phyloP scores from a whole-genome alignment of 2,329 filamentous ascomycete species.

The Botrytis squamosa region DNA sequence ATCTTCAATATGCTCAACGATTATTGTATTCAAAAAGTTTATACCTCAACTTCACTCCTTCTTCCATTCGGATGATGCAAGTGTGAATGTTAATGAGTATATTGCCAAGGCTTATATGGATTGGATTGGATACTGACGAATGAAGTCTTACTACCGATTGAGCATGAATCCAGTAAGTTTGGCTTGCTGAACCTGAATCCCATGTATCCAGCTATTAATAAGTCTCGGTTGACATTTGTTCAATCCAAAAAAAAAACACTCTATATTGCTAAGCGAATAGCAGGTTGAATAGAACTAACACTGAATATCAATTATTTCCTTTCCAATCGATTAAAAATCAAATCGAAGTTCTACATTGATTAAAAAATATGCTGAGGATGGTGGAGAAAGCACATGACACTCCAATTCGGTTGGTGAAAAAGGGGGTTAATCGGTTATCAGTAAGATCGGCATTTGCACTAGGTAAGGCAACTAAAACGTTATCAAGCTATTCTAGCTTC shows the following conservation, averaged over 20 bases:
- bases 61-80: too few species aligned
- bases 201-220: too few species aligned
- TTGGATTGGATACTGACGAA: too few species aligned
- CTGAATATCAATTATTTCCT: not conserved
- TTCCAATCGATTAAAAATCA: rapidly evolving
- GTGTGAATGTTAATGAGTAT: not conserved
- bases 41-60: not conserved
- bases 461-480: not conserved
- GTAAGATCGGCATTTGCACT: not conserved
- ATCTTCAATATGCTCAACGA: not conserved
- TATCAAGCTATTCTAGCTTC: not conserved
- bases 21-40: not conserved
- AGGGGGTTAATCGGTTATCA: not conserved
- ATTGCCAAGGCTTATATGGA: not conserved
- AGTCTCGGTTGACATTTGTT: not conserved
- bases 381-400: not conserved
- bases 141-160: not conserved
- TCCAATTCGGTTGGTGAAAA: not conserved
- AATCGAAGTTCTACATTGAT: not conserved
- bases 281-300: not conserved
- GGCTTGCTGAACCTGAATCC: too few species aligned
- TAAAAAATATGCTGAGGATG: not conserved
- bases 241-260: not conserved
- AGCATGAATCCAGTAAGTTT: too few species aligned
- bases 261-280: not conserved